These are phyloP conservation scores for Podaxis pistillaris DNA, from an alignment of 768 basidiomycete species.

Conservation along the genomic window DNA sequence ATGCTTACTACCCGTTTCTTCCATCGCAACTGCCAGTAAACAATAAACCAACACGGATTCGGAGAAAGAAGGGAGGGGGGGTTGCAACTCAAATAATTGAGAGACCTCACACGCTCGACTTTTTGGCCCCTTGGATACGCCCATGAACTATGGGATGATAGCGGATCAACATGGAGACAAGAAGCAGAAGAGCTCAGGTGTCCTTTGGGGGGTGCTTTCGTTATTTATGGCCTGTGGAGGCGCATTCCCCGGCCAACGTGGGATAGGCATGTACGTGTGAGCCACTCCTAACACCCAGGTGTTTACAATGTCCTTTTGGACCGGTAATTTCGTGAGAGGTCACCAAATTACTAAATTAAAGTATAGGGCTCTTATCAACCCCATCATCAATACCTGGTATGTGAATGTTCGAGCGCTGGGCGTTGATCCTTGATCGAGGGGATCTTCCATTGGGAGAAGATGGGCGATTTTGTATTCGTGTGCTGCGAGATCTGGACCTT, in stretches of 20 bases:
- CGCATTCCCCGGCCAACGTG: neutral
- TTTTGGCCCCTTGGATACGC: neutral
- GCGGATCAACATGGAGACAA: conserved; percentile 4
- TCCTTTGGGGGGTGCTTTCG: neutral
- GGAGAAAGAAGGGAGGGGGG: neutral
- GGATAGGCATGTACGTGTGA: neutral
- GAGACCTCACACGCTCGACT: neutral
- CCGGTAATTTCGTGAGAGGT: neutral
- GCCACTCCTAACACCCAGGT: neutral
- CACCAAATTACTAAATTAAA: neutral
- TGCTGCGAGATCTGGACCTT: neutral
- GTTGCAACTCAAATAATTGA: neutral
- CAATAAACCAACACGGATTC: neutral
- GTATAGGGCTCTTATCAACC: neutral
- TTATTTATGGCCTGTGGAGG: conserved; percentile 1
- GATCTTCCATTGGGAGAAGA: conserved; percentile 7
- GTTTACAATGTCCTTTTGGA: neutral
- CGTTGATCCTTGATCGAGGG: neutral
- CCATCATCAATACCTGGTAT: neutral
- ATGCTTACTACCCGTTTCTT: neutral
- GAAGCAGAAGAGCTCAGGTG: neutral
- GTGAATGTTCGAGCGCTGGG: neutral
- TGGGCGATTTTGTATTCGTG: neutral
- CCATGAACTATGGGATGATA: neutral
- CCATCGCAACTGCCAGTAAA: conserved; percentile 9